A percentile compares a stretch with the other conserved stretches of the same genome.
Conservation (phyloP, 306 rosid genomes). For the Vigna mungo region DNA sequence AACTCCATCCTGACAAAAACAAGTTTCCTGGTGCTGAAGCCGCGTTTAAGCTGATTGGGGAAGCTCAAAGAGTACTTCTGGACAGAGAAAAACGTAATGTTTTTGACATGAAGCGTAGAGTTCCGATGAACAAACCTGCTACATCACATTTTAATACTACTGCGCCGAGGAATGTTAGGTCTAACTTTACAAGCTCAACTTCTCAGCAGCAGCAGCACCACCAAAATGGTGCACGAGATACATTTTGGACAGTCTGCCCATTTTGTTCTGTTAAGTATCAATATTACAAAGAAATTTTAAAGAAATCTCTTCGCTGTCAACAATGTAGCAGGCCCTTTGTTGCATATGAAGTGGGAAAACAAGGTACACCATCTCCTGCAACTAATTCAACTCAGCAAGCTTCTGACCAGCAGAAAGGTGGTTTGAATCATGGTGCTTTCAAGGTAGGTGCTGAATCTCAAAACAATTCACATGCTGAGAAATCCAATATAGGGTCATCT, state of each 20-base stretch:
- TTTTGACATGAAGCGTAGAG: slow-evolving; percentile 68
- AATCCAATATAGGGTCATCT: slow-evolving; percentile 47
- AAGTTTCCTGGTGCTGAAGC: slow-evolving; percentile 93
- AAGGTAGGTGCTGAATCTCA: slow-evolving; percentile 54
- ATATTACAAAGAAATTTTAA: slow-evolving; percentile 66
- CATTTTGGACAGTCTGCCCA: slow-evolving; percentile 96
- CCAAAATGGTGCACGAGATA: slow-evolving; percentile 52
- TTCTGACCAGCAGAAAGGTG: slow-evolving; percentile 53
- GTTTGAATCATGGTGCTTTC: slow-evolving; percentile 41
- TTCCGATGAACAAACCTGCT: slow-evolving; percentile 46
- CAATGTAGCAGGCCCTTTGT: slow-evolving; percentile 64
- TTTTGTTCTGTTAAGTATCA: slow-evolving; percentile 77
- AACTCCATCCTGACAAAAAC: slow-evolving; percentile 96
- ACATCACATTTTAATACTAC: slow-evolving; percentile 43
- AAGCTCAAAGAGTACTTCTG: slow-evolving; percentile 84
- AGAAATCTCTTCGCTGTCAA: slow-evolving; percentile 77
- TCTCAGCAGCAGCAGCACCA: slow-evolving; percentile 45
- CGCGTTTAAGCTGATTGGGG: slow-evolving; percentile 92
- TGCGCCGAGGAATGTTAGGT: slow-evolving; percentile 50
- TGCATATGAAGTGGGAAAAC: slow-evolving; percentile 60
- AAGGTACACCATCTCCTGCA: slow-evolving; percentile 50
- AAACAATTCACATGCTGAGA: slow-evolving; percentile 49
- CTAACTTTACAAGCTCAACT: slow-evolving; percentile 51
- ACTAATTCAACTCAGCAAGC: slow-evolving; percentile 58
- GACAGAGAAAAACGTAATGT: slow-evolving; percentile 67